A percentile compares a stretch with the other conserved stretches of the same genome.
Conservation (phyloP, 1,284 basidiomycete genomes). For the Apiotrichum veenhuisii region DNA sequence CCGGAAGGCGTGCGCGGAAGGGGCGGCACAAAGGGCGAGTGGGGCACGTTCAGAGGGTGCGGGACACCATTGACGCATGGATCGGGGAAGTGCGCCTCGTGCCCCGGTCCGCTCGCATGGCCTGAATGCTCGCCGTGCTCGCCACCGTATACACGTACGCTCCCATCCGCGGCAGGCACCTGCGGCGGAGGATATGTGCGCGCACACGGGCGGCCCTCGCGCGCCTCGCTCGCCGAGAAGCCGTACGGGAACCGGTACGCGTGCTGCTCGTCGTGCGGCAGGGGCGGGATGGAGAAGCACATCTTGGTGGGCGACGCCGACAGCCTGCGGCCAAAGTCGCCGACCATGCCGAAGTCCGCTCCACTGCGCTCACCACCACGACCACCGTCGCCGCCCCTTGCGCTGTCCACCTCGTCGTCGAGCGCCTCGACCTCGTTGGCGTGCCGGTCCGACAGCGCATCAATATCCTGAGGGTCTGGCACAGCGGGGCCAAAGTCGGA, state of each 20-base stretch:
- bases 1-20: too few relatives aligned
- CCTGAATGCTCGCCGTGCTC: not conserved
- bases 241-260: not conserved
- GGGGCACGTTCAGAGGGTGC: not conserved
- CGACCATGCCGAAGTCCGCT: too few relatives aligned
- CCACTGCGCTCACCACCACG: not conserved
- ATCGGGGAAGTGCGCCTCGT: slow-evolving; percentile 1
- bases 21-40: too few relatives aligned
- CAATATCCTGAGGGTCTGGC: not conserved
- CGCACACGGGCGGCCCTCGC: too few relatives aligned
- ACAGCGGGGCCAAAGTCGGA: not conserved
- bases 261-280: not conserved
- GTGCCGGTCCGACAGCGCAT: not conserved
- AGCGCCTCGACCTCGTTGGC: not conserved
- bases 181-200: too few relatives aligned
- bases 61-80: not conserved
- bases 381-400: not conserved
- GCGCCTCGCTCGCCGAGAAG: too few relatives aligned
- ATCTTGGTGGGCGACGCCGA: not conserved
- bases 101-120: not conserved
- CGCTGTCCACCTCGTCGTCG: not conserved
- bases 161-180: too few relatives aligned
- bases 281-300: not conserved
- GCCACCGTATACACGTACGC: too few relatives aligned
- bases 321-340: too few relatives aligned